phyloP scores from a whole-genome alignment of 306 rosid genomes.

The Acacia acuminata region DNA sequence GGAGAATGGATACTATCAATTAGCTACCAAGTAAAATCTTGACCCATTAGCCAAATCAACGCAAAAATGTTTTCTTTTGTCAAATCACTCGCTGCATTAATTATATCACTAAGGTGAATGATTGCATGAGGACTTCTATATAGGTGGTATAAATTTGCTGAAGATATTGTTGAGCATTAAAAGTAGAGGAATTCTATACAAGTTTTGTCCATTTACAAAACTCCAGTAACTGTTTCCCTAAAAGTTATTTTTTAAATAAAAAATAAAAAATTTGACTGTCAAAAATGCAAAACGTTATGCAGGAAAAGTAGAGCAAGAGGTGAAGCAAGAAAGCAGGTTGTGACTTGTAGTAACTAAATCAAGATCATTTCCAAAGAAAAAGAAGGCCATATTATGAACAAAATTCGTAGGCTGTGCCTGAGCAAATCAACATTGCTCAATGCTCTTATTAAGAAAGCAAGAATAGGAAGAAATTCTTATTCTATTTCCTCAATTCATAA shows the following conservation, averaged over 20 bases:
- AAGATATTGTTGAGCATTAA: no score
- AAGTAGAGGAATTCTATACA: no score
- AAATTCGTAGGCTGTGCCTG: neutral
- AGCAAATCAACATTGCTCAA: conserved; percentile 20
- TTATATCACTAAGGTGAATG: neutral
- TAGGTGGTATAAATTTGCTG: no score
- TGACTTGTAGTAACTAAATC: neutral
- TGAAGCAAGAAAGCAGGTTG: neutral
- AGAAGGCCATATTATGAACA: conserved; percentile 11
- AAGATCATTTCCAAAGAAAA: conserved; percentile 28
- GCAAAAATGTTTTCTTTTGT: neutral
- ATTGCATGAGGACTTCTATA: neutral
- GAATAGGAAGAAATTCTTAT: no score
- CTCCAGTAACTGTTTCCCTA: no score
- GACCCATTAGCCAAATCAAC: neutral
- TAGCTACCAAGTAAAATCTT: neutral
- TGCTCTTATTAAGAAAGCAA: no score
- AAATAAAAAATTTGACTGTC: neutral
- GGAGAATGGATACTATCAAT: neutral
- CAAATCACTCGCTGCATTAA: neutral
- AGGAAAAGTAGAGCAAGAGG: neutral
- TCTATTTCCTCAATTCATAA: no score
- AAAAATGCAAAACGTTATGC: neutral
- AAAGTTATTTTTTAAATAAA: no score
- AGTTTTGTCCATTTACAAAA: no score